Percentiles rank a stretch among this genome's conserved stretches.
Conservation (phyloP, 371 early-diverging fungal genomes). For the Lichtheimia corymbifera region DNA sequence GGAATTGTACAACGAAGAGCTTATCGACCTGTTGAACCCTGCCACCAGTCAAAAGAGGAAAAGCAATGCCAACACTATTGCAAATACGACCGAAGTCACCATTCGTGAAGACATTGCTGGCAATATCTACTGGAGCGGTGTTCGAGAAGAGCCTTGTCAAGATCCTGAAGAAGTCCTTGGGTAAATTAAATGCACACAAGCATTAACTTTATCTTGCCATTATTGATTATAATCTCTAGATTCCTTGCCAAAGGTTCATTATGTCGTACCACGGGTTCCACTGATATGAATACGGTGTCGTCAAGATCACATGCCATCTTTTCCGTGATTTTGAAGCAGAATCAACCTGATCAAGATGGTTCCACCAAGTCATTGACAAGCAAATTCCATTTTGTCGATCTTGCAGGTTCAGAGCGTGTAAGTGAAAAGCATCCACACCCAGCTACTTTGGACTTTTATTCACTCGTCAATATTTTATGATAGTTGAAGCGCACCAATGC, state of each 20-base stretch:
- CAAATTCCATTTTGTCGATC: conserved; percentile 96
- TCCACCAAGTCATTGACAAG: conserved; percentile 27
- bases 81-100: conserved; percentile 35
- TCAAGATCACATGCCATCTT: conserved; percentile 99
- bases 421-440: neutral
- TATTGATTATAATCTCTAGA: conserved; percentile 8
- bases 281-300: conserved; percentile 96
- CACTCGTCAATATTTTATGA: neutral
- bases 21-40: conserved; percentile 81
- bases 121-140: conserved; percentile 89
- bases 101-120: conserved; percentile 95
- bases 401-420: conserved; percentile 83
- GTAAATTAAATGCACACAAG: conserved; percentile 18
- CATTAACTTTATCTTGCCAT: neutral
- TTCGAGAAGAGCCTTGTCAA: conserved; percentile 76
- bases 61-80: conserved; percentile 5
- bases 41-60: conserved; percentile 20
- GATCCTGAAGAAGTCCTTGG: conserved; percentile 80
- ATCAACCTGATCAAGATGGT: conserved; percentile 26
- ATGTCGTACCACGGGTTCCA: conserved; percentile 94
- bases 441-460: neutral
- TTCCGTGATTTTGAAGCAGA: conserved; percentile 79
- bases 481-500: conserved; percentile 93
- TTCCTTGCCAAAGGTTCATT: conserved; percentile 75
- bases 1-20: conserved; percentile 99